These are phyloP conservation scores for Penicillium paxilli DNA, from an alignment of 495 filamentous ascomycete genomes.

Conservation along the genomic window DNA sequence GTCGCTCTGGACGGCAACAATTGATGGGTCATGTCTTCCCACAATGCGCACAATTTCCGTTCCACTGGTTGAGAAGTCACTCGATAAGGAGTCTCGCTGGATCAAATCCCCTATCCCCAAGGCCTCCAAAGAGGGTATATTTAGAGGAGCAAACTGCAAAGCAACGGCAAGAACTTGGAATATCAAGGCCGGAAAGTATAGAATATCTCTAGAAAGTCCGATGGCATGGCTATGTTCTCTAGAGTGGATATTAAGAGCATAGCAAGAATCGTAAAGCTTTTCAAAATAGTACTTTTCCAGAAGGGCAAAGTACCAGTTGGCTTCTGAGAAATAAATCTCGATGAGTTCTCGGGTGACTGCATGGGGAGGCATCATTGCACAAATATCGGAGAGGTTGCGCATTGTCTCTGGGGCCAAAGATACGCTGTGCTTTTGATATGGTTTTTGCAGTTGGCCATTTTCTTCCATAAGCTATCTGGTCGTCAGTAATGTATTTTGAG, in stretches of 20 bases:
- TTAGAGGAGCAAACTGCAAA: background rate
- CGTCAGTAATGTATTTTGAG: background rate
- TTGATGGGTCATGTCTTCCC: background rate
- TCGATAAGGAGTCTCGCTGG: background rate
- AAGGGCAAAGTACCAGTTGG: conserved; percentile 1
- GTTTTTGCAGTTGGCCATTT: background rate
- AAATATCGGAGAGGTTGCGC: background rate
- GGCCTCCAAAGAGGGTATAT: background rate
- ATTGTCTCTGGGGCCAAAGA: background rate
- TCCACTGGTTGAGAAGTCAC: background rate
- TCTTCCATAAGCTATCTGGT: background rate
- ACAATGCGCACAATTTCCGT: background rate
- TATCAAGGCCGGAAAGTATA: background rate
- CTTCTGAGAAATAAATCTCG: conserved; percentile 3
- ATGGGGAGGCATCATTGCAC: background rate
- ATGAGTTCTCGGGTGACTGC: conserved; percentile 4
- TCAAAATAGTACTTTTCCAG: conserved; percentile 3
- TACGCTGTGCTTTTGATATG: background rate
- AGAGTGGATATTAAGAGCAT: background rate
- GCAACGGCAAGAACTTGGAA: conserved; percentile 3
- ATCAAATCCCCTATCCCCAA: background rate
- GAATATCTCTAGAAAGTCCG: background rate
- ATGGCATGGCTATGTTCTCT: background rate
- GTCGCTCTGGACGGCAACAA: background rate
- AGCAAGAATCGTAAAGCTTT: conserved; percentile 1